Conservation (phyloP, 345 rosid genomes). For the Citrus unshiu region DNA sequence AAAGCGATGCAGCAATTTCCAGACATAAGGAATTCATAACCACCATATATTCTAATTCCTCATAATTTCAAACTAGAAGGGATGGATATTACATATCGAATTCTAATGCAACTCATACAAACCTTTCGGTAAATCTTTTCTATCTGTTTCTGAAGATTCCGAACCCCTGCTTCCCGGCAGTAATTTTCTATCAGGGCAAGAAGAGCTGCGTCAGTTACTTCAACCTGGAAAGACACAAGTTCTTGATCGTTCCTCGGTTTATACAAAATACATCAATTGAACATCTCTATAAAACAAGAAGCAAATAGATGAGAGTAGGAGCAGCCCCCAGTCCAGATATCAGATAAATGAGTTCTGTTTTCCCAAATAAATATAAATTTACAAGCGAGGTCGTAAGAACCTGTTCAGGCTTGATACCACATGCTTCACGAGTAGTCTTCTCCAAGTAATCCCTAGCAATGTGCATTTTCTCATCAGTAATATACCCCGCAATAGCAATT, state of each 20-base stretch:
- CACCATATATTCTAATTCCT: background rate
- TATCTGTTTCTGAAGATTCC: slow-evolving; percentile 99
- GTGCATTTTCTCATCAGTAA: slow-evolving; percentile 97
- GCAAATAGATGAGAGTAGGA: background rate
- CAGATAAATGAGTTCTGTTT: background rate
- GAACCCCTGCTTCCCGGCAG: slow-evolving; percentile 98
- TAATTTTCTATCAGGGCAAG: slow-evolving; percentile 88
- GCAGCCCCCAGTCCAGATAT: background rate
- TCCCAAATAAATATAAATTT: background rate
- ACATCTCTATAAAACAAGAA: background rate
- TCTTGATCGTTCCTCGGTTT: background rate
- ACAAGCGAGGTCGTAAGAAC: slow-evolving; percentile 26
- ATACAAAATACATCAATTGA: background rate
- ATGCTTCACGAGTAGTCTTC: slow-evolving; percentile 78
- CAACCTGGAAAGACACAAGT: slow-evolving; percentile 54
- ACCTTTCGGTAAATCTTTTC: slow-evolving; percentile 99
- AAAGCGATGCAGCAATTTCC: background rate
- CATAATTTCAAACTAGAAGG: background rate
- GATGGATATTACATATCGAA: background rate
- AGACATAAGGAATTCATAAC: background rate
- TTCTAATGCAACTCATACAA: slow-evolving; percentile 1
- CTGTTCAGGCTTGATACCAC: slow-evolving; percentile 94
- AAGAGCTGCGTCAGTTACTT: slow-evolving; percentile 82
- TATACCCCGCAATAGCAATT: slow-evolving; percentile 94
- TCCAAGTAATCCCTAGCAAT: slow-evolving; percentile 98